Evolutionary conservation across 2,329 filamentous ascomycete species (phyloP), one percentile per base, ranked within the genome.

Genomic region (Colletotrichum nymphaeae): DNA sequence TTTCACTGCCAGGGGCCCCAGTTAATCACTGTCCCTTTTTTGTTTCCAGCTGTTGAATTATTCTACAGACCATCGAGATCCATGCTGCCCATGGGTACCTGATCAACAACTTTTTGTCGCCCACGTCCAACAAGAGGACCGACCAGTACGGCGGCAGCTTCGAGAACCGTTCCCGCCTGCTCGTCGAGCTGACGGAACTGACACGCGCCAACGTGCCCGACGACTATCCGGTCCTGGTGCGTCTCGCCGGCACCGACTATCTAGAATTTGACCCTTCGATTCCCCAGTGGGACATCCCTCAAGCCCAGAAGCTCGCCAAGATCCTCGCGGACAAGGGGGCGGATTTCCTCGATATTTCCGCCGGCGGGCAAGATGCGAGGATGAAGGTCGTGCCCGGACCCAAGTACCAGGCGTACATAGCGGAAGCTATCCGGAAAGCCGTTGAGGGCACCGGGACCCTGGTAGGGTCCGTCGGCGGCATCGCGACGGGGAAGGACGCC

Each of bases 201-300:
- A 87, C 89, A 1, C 87, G 94, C 22, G 83, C 85, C 4, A 86
- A 85, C 2, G 91, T 94, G 1, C 92, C 92, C 0, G 83, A 89
- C 9, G 80, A 84, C 19, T 92, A 93, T 88, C 94, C 94, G 0
- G 84, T 95, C 0, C 90, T 95, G 78, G 83, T 93, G 16, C 90
- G 93, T 30, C 88, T 95, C 76, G 90, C 88, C 9, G 92, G 91
- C 1, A 92, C 90, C 0, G 93, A 95, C 78, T 95, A 92, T 89
- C 86, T 95, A 0, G 91, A 94, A 73, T 84, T 88, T 76, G 85
- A 88, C 58, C 85, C 85, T 2, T 84, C 85, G 16, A 80, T 86
- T 12, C 88, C 91, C 69, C 89, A 89, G 77, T 96, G 78, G 93
- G 93, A 92, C 0, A 75, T 89, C 3, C 86, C 89, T 42, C 88